Percentiles rank a stretch among this genome's conserved stretches.
These are phyloP conservation scores for Phytophthora cactorum DNA, from an alignment of 352 stramenopile species.

Conservation along the genomic window DNA sequence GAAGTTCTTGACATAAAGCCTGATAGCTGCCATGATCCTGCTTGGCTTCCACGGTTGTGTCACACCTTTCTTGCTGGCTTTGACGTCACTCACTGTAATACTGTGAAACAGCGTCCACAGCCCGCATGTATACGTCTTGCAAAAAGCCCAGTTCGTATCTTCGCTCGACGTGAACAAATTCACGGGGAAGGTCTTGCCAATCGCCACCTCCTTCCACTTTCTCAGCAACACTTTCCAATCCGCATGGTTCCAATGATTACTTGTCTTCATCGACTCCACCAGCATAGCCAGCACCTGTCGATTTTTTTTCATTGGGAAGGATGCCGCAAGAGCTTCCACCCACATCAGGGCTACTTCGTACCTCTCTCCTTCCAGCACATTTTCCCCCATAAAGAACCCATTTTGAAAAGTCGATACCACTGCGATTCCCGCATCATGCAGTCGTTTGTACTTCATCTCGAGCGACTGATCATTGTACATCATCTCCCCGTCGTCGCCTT, in stretches of 20 bases:
- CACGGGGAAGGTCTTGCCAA: conserved; percentile 58
- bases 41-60: conserved; percentile 57
- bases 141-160: conserved; percentile 56
- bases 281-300: conserved; percentile 55
- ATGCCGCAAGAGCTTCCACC: conserved; percentile 59
- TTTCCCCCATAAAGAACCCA: conserved; percentile 72
- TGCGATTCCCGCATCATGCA: conserved; percentile 73
- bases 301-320: conserved; percentile 78
- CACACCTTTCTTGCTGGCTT: conserved; percentile 24
- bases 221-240: conserved; percentile 71
- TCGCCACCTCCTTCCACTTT: conserved; percentile 61
- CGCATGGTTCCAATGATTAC: conserved; percentile 51
- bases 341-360: conserved; percentile 71
- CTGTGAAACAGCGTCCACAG: conserved; percentile 87
- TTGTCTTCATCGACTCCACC: conserved; percentile 41
- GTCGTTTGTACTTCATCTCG: conserved; percentile 68
- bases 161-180: conserved; percentile 67
- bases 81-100: conserved; percentile 55
- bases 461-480: conserved; percentile 53
- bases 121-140: conserved; percentile 81
- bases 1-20: conserved; percentile 79
- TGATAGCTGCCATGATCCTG: conserved; percentile 63
- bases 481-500: conserved; percentile 15
- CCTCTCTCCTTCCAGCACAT: conserved; percentile 64
- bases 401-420: conserved; percentile 76